phyloP scores from a whole-genome alignment of 2,329 filamentous ascomycete species.

The Fusarium sarcochroum region DNA sequence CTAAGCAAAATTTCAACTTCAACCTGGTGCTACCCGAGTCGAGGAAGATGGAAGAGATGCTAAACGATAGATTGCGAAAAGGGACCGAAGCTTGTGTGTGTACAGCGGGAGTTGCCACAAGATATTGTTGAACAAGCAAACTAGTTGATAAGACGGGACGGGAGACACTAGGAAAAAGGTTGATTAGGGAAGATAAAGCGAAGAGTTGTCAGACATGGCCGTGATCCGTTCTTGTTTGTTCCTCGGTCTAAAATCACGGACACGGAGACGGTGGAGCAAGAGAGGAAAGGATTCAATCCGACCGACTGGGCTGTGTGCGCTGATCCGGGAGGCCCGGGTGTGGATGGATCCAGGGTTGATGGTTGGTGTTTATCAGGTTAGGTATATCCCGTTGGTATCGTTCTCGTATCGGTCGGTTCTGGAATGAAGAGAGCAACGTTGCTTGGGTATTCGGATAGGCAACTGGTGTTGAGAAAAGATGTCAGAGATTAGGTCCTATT shows the following conservation, averaged over 20 bases:
- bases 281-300: constrained; percentile 23
- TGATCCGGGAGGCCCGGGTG: constrained; percentile 45
- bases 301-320: constrained; percentile 36
- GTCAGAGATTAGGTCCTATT: background rate
- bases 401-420: constrained; percentile 16
- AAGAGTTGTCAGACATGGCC: constrained; percentile 29
- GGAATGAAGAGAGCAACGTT: background rate
- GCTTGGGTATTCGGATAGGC: background rate
- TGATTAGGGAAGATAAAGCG: constrained; percentile 29
- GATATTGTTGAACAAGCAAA: constrained; percentile 18
- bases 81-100: constrained; percentile 16
- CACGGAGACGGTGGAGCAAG: constrained; percentile 37
- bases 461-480: background rate
- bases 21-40: constrained; percentile 3
- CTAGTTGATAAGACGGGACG: background rate
- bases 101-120: constrained; percentile 9
- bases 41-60: constrained; percentile 2
- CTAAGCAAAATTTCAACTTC: background rate
- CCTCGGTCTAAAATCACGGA: constrained; percentile 30
- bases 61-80: constrained; percentile 9
- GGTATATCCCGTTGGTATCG: constrained; percentile 19
- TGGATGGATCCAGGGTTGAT: constrained; percentile 43
- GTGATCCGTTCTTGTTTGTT: constrained; percentile 14
- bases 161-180: constrained; percentile 11
- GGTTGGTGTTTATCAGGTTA: constrained; percentile 35